Evolutionary conservation across 768 basidiomycete genomes (phyloP).

Genomic region (Tylopilus plumbeoviolaceoides): DNA sequence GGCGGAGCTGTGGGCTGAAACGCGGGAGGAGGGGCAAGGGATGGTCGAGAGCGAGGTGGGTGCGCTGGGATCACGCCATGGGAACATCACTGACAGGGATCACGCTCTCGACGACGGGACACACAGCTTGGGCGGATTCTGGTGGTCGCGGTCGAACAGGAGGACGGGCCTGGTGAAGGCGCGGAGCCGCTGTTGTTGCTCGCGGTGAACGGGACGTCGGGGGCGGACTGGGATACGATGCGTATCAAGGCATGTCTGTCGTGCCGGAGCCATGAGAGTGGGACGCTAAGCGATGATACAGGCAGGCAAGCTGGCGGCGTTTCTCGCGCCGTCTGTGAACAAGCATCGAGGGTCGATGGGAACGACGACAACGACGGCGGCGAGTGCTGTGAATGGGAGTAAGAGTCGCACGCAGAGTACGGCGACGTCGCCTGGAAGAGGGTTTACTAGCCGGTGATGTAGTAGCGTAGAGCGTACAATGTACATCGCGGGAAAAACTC

Average conservation of each 20-base stretch:
- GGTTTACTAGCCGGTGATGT: conserved; percentile 5
- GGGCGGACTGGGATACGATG: conserved; percentile 64
- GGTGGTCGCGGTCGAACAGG: conserved; percentile 59
- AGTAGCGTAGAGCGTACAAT: background rate
- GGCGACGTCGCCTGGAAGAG: conserved; percentile 28
- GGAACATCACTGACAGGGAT: background rate
- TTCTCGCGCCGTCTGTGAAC: conserved; percentile 36
- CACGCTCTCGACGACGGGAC: background rate
- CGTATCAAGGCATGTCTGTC: conserved; percentile 49
- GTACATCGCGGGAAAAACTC: conserved; percentile 25
- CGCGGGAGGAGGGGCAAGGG: conserved; percentile 46
- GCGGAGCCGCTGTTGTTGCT: conserved; percentile 61
- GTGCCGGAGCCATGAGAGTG: background rate
- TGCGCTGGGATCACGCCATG: background rate
- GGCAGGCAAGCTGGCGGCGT: conserved; percentile 30
- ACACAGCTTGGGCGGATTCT: conserved; percentile 65
- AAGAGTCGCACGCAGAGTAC: conserved; percentile 27
- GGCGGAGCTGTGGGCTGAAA: conserved; percentile 77
- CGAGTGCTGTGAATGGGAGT: conserved; percentile 9
- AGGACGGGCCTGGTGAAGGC: conserved; percentile 1
- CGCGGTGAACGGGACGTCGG: conserved; percentile 58
- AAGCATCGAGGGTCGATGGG: conserved; percentile 32
- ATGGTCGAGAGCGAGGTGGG: conserved; percentile 79
- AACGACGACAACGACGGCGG: background rate
- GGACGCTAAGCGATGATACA: conserved; percentile 11